A percentile compares a stretch with the other conserved stretches of the same genome.
These are phyloP conservation scores for Phyllosticta citrichinensis DNA, from an alignment of 2,329 filamentous ascomycete genomes.

Conservation along the genomic window DNA sequence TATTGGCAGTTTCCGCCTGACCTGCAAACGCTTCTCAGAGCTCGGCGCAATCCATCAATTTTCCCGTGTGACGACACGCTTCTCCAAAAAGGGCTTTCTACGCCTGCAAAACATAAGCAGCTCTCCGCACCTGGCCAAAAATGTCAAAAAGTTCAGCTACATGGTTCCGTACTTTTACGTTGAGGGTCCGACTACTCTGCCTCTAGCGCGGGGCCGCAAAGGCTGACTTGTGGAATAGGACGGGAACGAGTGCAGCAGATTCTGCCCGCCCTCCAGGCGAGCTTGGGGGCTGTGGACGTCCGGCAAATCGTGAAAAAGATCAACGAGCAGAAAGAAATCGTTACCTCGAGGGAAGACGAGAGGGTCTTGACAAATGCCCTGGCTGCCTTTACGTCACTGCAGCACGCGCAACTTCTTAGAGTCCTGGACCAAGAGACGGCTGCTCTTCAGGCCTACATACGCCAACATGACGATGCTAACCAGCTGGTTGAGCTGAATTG, in stretches of 20 bases:
- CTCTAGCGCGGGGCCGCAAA: constrained; percentile 18
- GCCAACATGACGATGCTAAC: constrained; percentile 35
- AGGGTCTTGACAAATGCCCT: constrained; percentile 45
- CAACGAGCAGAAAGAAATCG: constrained; percentile 41
- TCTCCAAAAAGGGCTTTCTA: constrained; percentile 40
- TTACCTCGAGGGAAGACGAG: constrained; percentile 42
- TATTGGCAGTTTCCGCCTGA: constrained; percentile 38
- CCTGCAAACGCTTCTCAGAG: constrained; percentile 40
- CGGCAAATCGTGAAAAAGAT: constrained; percentile 35
- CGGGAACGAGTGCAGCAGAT: constrained; percentile 32
- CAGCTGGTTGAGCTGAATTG: constrained; percentile 46
- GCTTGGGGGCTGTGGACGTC: constrained; percentile 29
- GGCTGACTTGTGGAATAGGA: constrained; percentile 18
- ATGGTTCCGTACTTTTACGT: constrained; percentile 50
- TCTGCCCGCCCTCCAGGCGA: constrained; percentile 25
- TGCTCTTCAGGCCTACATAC: constrained; percentile 42
- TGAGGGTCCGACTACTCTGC: constrained; percentile 32
- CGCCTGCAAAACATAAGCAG: constrained; percentile 40
- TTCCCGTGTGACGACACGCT: constrained; percentile 41
- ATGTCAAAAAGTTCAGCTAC: constrained; percentile 52
- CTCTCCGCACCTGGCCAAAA: constrained; percentile 39
- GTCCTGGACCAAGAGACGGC: constrained; percentile 51
- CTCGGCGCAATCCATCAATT: constrained; percentile 43
- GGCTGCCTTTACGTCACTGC: constrained; percentile 48
- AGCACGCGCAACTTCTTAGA: constrained; percentile 55